A percentile compares a stretch with the other conserved stretches of the same genome.
phyloP scores from a whole-genome alignment of 1,139 yeast species.

The Suhomyces bokatorum region DNA sequence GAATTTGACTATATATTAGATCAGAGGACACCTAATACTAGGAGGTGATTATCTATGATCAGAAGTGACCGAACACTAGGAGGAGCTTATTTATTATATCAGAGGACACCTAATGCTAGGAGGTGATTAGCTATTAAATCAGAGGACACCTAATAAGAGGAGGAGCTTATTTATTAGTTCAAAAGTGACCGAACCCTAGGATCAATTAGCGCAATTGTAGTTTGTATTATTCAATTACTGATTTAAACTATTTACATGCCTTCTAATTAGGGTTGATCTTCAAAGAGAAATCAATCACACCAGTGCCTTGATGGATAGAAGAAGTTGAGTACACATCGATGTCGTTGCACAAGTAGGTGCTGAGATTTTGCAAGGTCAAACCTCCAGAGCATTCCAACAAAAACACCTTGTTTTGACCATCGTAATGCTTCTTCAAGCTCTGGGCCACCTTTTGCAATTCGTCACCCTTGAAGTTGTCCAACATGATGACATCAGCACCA shows the following conservation, averaged over 20 bases:
- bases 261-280: conserved; percentile 54
- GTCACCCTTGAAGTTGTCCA: conserved; percentile 79
- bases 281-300: conserved; percentile 78
- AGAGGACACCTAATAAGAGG: too few relatives aligned
- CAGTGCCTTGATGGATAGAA: conserved; percentile 89
- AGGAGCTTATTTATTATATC: too few relatives aligned
- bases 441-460: conserved; percentile 67
- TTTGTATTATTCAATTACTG: too few relatives aligned
- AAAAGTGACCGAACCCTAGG: too few relatives aligned
- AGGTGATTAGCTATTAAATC: too few relatives aligned
- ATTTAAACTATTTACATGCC: background rate
- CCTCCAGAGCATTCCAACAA: conserved; percentile 93
- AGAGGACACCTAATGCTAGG: too few relatives aligned
- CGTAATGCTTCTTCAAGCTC: conserved; percentile 59
- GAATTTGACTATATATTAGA: too few relatives aligned
- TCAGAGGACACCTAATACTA: too few relatives aligned
- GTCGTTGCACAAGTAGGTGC: conserved; percentile 67
- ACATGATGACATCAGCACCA: conserved; percentile 95
- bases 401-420: conserved; percentile 48
- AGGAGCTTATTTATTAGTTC: too few relatives aligned
- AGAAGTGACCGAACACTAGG: too few relatives aligned
- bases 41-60: too few relatives aligned
- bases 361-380: conserved; percentile 66
- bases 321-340: conserved; percentile 91
- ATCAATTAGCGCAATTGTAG: too few relatives aligned